Percentiles rank a stretch among this genome's conserved stretches.
Conservation (phyloP, 371 early-diverging fungal species). For the Rhizopus microsporus region DNA sequence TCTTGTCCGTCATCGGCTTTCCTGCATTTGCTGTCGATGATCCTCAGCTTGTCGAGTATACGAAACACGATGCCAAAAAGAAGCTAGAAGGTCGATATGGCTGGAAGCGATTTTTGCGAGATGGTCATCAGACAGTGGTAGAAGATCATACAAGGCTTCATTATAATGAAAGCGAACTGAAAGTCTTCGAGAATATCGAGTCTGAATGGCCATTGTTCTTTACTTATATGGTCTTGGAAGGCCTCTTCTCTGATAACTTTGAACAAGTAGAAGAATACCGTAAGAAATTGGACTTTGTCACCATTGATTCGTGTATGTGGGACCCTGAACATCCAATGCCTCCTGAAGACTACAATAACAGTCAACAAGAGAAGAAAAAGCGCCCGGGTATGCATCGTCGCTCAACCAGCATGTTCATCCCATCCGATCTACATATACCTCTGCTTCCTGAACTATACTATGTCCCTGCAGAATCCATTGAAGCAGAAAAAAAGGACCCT, state of each 20-base stretch:
- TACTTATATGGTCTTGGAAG: constrained; percentile 87
- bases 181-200: constrained; percentile 86
- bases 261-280: constrained; percentile 75
- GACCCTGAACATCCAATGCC: constrained; percentile 39
- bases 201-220: constrained; percentile 94
- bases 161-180: constrained; percentile 84
- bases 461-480: constrained; percentile 73
- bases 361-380: constrained; percentile 17
- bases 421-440: constrained; percentile 32
- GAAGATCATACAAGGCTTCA: constrained; percentile 82
- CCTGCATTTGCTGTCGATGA: constrained; percentile 90
- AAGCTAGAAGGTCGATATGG: constrained; percentile 88
- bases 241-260: constrained; percentile 69
- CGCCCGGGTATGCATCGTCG: constrained; percentile 17
- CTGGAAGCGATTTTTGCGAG: constrained; percentile 85
- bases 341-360: constrained; percentile 28
- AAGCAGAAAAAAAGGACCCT: constrained; percentile 74
- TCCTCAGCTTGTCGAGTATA: constrained; percentile 61
- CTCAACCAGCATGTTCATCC: constrained; percentile 17
- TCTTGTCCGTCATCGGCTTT: constrained; percentile 85
- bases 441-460: constrained; percentile 84
- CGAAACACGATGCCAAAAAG: constrained; percentile 74
- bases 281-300: constrained; percentile 64
- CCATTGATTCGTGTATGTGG: constrained; percentile 69
- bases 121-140: constrained; percentile 86